Evolutionary conservation across 768 basidiomycete genomes (phyloP), one percentile per base, ranked within the genome.

Genomic region (Mycena belliarum): DNA sequence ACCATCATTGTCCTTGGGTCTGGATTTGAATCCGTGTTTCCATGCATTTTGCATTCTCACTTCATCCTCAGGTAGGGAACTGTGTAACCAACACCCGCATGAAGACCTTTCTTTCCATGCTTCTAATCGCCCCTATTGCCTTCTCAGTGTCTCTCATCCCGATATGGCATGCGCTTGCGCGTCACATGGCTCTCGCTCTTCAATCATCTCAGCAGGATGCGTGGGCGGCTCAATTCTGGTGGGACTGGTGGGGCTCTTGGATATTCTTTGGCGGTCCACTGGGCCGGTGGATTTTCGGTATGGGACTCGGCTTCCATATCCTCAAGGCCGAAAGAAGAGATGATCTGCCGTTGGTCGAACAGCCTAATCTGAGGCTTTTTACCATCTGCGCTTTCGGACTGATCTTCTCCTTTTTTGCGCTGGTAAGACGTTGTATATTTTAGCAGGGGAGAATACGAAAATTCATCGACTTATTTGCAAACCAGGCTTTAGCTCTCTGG

Each of bases 1-100:
- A 80, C 58, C 78, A 80, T 60, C 78, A 80, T 60, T 80, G 78
- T 60, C 75, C 78, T 29, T 80, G 78, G 78, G 78, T 50, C 51
- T 26, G 68, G 18, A 1, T 28, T 15, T 43, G n/a, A n/a, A n/a
- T 20, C 25, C 24, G 14, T 42, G 26, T 12, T 6, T 6, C 18
- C 44, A n/a, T n/a, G 43, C 25, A 6, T 44, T 32, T 6, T 35
- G n/a, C 12, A 32, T 50, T 40, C 14, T 16, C 49, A 33, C 55
- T 53, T n/a, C 24, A 20, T 38, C 20, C 15, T 6, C 29, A 79
- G 76, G 61, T 77, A 18, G 78, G 78, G 24, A 79, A 77, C 49
- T 79, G 78, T 55, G 70, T 78, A 16, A 78, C 78, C 10, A 59
- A 68, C 8, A 50, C 68, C 3, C 69, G 70, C n/a, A 70, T 77